Evolutionary conservation across 306 rosid genomes (phyloP), one percentile per base, ranked within the genome.

Genomic region (Datisca glomerata): DNA sequence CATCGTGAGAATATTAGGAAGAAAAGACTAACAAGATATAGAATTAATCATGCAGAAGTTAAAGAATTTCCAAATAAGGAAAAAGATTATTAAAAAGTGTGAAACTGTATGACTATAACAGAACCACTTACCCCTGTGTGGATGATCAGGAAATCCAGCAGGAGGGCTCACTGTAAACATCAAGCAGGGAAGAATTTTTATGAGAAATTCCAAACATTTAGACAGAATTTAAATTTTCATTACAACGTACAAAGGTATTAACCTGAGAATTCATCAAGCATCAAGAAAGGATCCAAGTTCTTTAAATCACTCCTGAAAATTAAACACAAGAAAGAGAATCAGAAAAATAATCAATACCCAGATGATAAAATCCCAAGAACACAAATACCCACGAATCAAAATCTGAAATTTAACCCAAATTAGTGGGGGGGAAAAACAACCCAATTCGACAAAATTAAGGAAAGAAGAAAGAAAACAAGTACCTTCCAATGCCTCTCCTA

Each of bases 91-190:
- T 12, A 18, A 39, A 5, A 18, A 8, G n/a, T 7, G 13, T 34
- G 11, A 32, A 32, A 5, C 5, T 8, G 12, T 19, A 42, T 17
- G 25, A 28, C 6, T 17, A 25, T 11, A 34, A 1, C 24, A 51
- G 27, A 55, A 73, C 85, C n/a, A n/a, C n/a, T n/a, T n/a, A n/a
- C n/a, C 85, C 72, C 85, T 61, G 65, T 72, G 85, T 20, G 85
- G 85, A 65, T 76, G 85, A 41, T 76, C 85, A 18, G 85, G 74
- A 49, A 76, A 76, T 51, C 85, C 85, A 37, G 73, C 77, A 18
- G 85, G 85, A 24, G 80, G 63, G 39, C 57, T 25, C 24, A 78
- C 86, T 77, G 57, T 53, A 62, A 51, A 11, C n/a, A 55, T 35
- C 31, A 21, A 21, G 49, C 32, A 36, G 11, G 3, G 20, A 25